Conservation (phyloP, 2,329 filamentous ascomycete genomes). For the Colletotrichum siamense region DNA sequence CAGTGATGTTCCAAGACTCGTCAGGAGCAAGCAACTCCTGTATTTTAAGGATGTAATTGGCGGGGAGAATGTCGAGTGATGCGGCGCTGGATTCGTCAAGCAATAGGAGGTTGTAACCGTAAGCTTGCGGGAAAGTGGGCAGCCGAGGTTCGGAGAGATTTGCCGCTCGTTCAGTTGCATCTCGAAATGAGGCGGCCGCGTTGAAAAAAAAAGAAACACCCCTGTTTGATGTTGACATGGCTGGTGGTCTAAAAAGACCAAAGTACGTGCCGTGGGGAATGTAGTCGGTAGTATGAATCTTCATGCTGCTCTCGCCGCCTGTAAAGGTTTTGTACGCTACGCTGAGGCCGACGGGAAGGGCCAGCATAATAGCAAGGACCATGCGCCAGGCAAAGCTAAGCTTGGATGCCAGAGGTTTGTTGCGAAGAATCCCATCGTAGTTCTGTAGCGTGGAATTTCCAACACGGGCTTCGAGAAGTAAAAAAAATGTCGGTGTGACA, state of each 20-base stretch:
- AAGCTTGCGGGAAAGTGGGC: neutral
- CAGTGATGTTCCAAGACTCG: neutral
- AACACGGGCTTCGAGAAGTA: accelerated
- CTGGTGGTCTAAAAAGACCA: neutral
- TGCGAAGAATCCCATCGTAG: neutral
- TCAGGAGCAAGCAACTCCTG: accelerated
- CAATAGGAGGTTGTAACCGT: neutral
- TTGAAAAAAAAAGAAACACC: too few species aligned
- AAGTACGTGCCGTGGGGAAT: accelerated
- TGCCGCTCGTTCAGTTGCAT: neutral
- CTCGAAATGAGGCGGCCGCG: accelerated
- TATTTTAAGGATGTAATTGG: accelerated
- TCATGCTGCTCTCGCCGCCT: neutral
- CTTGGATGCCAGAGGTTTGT: accelerated
- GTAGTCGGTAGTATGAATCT: accelerated
- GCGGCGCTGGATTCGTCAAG: neutral
- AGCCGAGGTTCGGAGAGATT: neutral
- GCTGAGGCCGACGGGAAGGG: neutral
- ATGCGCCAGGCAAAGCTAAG: accelerated
- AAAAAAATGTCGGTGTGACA: accelerated
- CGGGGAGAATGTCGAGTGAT: accelerated
- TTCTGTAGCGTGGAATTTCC: neutral
- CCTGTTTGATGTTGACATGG: neutral
- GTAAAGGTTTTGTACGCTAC: neutral
- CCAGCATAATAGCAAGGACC: accelerated